Base-by-base conservation (phyloP, 2,329 filamentous ascomycete genomes). In the Daldinia sp. region DNA sequence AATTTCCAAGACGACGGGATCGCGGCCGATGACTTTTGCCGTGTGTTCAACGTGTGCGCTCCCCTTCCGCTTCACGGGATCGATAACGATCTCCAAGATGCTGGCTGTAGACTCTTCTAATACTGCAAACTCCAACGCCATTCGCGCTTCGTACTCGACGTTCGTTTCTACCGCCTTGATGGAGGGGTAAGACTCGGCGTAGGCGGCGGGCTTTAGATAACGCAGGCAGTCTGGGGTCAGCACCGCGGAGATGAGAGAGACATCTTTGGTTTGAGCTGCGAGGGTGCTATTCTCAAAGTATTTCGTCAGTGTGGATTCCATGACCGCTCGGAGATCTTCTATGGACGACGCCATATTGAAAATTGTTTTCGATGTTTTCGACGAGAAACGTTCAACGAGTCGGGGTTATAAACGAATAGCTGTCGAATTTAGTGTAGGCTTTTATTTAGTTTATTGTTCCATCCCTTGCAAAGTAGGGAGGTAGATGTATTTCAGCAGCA, bases 161-260 rank as follows among this genome's bases (percentile, higher is more conserved):
- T 59, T 63, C n/a, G 55, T 37, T 45, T 63, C 60, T 6, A 27
- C 30, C n/a, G 49, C 39, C 50, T 45, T 55, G n/a, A 59, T 23
- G 34, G 47, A 58, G 15, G 49, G 43, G 25, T 47, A 54, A 2
- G 55, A 27, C 13, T 45, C 39, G 9, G 17, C 4, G 37, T 45
- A 63, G 49, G 23, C 35, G 13, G n/a, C 21, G 1, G 55, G 55
- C 15, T 32, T 52, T 11, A 59, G 19, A 27, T 48, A 34, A 10
- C 49, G 50, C 17, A 6, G 19, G 55, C 55, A 63, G 10, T 63
- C 55, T 9, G 45, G 9, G 1, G 61, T 27, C 3, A 63, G 30
- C n/a, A 25, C 17, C 1, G 43, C 30, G 1, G 50, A 63, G 3
- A 59, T 23, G 11, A 30, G 7, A 21, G 61, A 55, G 13, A 37